These are phyloP conservation scores for Cadophora sp. DNA, from an alignment of 2,329 filamentous ascomycete genomes.

Conservation along the genomic window DNA sequence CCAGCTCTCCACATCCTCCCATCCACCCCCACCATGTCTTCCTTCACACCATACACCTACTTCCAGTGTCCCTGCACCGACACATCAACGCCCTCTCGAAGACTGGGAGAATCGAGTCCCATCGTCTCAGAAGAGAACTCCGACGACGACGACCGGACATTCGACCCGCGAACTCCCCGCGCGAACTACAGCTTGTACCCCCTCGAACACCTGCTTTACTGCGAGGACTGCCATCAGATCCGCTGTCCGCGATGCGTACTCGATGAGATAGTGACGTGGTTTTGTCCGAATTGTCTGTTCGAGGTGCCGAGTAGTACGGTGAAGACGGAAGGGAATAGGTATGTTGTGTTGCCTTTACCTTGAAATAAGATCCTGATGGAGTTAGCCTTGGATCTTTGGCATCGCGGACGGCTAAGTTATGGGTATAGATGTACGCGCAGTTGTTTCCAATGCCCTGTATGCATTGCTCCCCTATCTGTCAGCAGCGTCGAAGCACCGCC, in stretches of 20 bases:
- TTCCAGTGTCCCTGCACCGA: slow-evolving; percentile 72
- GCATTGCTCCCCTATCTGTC: slow-evolving; percentile 79
- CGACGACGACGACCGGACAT: slow-evolving; percentile 78
- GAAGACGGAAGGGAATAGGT: slow-evolving; percentile 93
- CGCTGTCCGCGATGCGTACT: slow-evolving; percentile 90
- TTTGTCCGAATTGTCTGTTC: slow-evolving; percentile 93
- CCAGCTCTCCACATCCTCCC: slow-evolving; percentile 14
- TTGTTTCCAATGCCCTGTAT: slow-evolving; percentile 94
- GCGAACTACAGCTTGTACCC: slow-evolving; percentile 94
- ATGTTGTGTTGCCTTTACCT: too few relatives aligned
- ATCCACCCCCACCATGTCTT: slow-evolving; percentile 51
- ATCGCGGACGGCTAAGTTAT: slow-evolving; percentile 13
- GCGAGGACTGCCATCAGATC: slow-evolving; percentile 96
- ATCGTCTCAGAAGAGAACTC: slow-evolving; percentile 47
- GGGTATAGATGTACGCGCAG: slow-evolving; percentile 80
- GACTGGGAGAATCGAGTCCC: slow-evolving; percentile 46
- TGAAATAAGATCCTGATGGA: too few relatives aligned
- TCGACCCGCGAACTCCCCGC: slow-evolving; percentile 83
- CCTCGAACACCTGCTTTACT: slow-evolving; percentile 92
- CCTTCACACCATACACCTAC: slow-evolving; percentile 67
- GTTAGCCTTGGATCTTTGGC: neutral
- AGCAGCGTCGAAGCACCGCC: slow-evolving; percentile 66
- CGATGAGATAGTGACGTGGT: slow-evolving; percentile 95
- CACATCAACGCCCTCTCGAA: slow-evolving; percentile 43
- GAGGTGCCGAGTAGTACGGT: slow-evolving; percentile 94